A percentile compares a stretch with the other conserved stretches of the same genome.
phyloP scores from a whole-genome alignment of 208 protist species.

The Acanthamoeba lugdunensis region DNA sequence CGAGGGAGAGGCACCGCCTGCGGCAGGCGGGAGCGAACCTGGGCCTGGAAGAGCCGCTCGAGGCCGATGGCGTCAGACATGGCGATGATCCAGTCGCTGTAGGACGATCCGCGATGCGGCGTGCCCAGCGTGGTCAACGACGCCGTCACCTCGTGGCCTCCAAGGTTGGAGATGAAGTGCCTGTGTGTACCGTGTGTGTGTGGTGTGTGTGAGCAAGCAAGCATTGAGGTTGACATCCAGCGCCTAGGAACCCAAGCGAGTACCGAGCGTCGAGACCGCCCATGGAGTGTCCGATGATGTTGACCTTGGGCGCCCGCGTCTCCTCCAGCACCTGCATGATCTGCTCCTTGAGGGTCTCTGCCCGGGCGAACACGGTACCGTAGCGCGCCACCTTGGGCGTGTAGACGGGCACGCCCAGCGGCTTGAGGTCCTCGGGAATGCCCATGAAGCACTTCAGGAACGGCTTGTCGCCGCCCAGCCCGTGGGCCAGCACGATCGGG shows the following conservation, averaged over 20 bases:
- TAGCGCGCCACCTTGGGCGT: constrained; percentile 29
- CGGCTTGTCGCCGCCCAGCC: constrained; percentile 5
- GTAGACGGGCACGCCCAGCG: constrained; percentile 5
- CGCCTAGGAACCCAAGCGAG: not conserved
- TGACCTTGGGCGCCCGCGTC: not conserved
- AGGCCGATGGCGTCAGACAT: constrained; percentile 5
- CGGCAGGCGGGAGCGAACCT: not conserved
- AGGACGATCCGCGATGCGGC: constrained; percentile 2
- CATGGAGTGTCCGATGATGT: constrained; percentile 44
- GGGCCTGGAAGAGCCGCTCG: not conserved
- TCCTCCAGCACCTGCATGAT: constrained; percentile 1
- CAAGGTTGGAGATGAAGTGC: constrained; percentile 19
- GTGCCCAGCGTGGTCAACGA: constrained; percentile 16
- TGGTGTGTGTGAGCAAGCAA: not conserved
- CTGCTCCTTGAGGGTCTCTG: not conserved
- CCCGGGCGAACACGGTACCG: not conserved
- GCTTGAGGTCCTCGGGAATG: constrained; percentile 1
- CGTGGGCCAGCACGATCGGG: not conserved
- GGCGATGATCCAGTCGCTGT: constrained; percentile 44
- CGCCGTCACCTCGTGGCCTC: not conserved
- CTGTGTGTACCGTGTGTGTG: not conserved
- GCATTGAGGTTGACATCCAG: too few species aligned
- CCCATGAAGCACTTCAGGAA: constrained; percentile 25
- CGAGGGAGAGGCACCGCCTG: too few species aligned
- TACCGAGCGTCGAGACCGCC: constrained; percentile 31